Evolutionary conservation across 2,329 filamentous ascomycete species (phyloP).

Genomic region (Fusarium buxicola): DNA sequence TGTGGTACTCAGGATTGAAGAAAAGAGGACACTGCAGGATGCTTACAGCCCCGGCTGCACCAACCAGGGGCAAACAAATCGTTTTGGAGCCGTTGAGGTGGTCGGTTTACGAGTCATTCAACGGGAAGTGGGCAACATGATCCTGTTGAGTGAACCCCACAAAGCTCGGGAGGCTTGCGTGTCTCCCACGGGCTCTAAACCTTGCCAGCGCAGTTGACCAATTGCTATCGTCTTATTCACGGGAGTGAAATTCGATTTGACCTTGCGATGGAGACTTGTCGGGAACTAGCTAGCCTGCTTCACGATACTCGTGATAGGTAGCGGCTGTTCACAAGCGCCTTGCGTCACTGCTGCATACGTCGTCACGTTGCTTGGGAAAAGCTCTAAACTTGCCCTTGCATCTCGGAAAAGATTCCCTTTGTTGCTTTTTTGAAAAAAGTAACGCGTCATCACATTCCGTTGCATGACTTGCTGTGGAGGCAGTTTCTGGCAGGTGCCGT

Average conservation of each 20-base stretch:
- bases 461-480: conserved; percentile 6
- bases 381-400: conserved; percentile 12
- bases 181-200: neutral
- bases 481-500: neutral
- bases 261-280: neutral
- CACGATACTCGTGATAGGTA: conserved; percentile 15
- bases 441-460: conserved; percentile 18
- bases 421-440: neutral
- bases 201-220: conserved; percentile 2
- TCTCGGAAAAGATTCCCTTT: conserved; percentile 7
- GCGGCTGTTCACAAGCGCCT: neutral
- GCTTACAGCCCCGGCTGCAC: too few relatives aligned
- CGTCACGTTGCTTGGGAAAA: conserved; percentile 5
- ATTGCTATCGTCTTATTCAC: conserved; percentile 6
- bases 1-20: too few relatives aligned
- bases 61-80: too few relatives aligned
- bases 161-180: conserved; percentile 9
- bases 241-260: neutral
- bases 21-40: too few relatives aligned
- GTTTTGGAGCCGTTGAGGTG: too few relatives aligned
- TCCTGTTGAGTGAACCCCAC: conserved; percentile 2
- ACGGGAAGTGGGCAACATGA: conserved; percentile 23
- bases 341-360: neutral
- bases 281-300: too few relatives aligned
- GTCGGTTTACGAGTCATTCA: neutral